A percentile compares a stretch with the other conserved stretches of the same genome.
These are phyloP conservation scores for Eutrema heterophyllum DNA, from an alignment of 345 rosid species.

Conservation along the genomic window DNA sequence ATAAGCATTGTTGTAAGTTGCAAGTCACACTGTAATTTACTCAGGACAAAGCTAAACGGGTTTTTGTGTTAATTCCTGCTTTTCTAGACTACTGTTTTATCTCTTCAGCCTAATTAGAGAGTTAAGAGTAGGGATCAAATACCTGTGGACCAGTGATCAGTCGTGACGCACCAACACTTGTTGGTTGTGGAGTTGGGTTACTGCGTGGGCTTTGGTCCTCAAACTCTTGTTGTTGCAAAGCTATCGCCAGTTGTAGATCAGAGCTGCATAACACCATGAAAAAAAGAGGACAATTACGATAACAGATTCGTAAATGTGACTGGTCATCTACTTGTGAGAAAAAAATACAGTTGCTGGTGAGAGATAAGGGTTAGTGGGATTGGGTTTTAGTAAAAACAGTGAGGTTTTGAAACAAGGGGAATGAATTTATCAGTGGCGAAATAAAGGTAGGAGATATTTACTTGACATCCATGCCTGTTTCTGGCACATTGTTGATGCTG, in stretches of 20 bases:
- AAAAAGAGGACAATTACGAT: not conserved
- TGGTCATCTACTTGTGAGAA: not conserved
- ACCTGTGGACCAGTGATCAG: constrained; percentile 91
- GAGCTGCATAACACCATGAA: constrained; percentile 47
- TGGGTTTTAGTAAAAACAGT: not conserved
- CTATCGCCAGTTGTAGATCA: constrained; percentile 95
- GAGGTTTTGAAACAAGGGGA: not conserved
- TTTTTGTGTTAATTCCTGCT: not conserved
- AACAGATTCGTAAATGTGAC: not conserved
- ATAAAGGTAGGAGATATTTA: constrained; percentile 29
- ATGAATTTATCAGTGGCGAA: not conserved
- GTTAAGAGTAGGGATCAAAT: not conserved
- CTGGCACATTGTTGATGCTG: constrained; percentile 58
- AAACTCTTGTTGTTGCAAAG: constrained; percentile 94
- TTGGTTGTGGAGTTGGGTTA: constrained; percentile 53
- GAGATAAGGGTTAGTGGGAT: not conserved
- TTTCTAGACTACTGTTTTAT: not conserved
- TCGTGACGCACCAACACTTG: constrained; percentile 48
- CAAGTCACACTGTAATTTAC: not conserved
- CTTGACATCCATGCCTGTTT: constrained; percentile 63
- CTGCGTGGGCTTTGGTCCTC: constrained; percentile 71
- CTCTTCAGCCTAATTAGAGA: not conserved
- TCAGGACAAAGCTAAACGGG: not conserved
- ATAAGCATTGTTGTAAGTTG: not conserved
- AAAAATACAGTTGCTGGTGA: not conserved